Conservation (phyloP, 495 filamentous ascomycete genomes). For the Aspergillus carlsbadensis region DNA sequence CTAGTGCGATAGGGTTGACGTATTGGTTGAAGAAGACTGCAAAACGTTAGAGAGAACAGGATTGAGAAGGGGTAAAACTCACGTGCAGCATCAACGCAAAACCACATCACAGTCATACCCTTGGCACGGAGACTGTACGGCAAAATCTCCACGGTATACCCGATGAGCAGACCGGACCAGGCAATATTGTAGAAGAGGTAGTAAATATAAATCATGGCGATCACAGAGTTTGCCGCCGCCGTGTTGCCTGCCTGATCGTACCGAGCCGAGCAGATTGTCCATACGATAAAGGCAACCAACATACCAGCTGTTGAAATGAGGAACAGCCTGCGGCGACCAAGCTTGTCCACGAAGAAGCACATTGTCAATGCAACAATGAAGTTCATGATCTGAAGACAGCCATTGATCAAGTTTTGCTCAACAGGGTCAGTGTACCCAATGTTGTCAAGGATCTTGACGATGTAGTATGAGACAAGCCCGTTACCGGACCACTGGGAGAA, state of each 20-base stretch:
- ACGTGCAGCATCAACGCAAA: constrained; percentile 51
- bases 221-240: constrained; percentile 48
- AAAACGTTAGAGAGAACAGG: constrained; percentile 40
- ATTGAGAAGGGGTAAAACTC: constrained; percentile 2
- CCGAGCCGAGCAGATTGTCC: constrained; percentile 56
- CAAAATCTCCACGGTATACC: constrained; percentile 65
- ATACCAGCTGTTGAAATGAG: constrained; percentile 58
- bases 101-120: constrained; percentile 65
- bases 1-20: constrained; percentile 61
- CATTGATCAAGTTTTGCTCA: constrained; percentile 42
- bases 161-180: constrained; percentile 62
- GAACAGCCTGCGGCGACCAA: constrained; percentile 60
- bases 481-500: constrained; percentile 69
- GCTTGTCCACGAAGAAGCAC: constrained; percentile 54
- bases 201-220: constrained; percentile 63
- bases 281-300: constrained; percentile 57
- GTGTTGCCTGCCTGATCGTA: constrained; percentile 47
- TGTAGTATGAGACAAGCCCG: constrained; percentile 65
- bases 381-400: constrained; percentile 30
- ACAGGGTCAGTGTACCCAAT: constrained; percentile 54
- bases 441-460: constrained; percentile 52
- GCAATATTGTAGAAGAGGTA: constrained; percentile 56
- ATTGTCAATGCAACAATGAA: constrained; percentile 45
- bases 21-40: constrained; percentile 54
- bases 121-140: constrained; percentile 69